Percentiles rank a stretch among this genome's conserved stretches.
Evolutionary conservation across 1,284 basidiomycete species (phyloP).

Genomic region (Apiotrichum gamsii): DNA sequence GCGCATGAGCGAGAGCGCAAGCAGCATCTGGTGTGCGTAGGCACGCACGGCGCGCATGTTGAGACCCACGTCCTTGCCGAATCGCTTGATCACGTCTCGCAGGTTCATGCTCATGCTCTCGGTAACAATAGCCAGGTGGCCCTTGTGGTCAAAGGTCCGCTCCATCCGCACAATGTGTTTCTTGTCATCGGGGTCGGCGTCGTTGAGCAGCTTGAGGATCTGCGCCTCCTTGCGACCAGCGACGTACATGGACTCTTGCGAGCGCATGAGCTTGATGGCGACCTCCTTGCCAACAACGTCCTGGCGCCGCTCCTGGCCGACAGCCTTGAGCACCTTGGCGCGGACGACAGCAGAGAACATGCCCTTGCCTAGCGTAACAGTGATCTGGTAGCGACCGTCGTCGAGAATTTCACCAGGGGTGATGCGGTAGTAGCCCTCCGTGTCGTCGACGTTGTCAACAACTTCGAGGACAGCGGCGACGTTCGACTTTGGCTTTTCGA

Average conservation of each 20-base stretch:
- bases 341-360: conserved; percentile 98
- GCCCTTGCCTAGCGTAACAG: conserved; percentile 88
- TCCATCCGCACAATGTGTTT: conserved; percentile 90
- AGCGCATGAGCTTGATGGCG: conserved; percentile 94
- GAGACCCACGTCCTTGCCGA: conserved; percentile 94
- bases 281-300: conserved; percentile 64
- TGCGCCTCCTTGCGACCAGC: conserved; percentile 89
- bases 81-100: conserved; percentile 96
- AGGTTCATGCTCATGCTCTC: conserved; percentile 96
- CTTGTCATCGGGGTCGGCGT: conserved; percentile 91
- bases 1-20: conserved; percentile 73
- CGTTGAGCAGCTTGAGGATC: conserved; percentile 77
- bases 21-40: conserved; percentile 93
- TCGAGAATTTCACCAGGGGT: conserved; percentile 94
- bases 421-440: conserved; percentile 92
- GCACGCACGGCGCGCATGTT: conserved; percentile 96
- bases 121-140: conserved; percentile 94
- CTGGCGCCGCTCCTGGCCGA: conserved; percentile 53
- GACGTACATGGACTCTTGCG: conserved; percentile 96
- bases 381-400: conserved; percentile 87
- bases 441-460: conserved; percentile 53
- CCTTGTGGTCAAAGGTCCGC: conserved; percentile 90
- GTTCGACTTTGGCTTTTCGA: conserved; percentile 55
- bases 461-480: conserved; percentile 35
- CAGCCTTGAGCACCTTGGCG: conserved; percentile 72